Conservation (phyloP, 2,329 filamentous ascomycete species). For the Bipolaris zeicola region DNA sequence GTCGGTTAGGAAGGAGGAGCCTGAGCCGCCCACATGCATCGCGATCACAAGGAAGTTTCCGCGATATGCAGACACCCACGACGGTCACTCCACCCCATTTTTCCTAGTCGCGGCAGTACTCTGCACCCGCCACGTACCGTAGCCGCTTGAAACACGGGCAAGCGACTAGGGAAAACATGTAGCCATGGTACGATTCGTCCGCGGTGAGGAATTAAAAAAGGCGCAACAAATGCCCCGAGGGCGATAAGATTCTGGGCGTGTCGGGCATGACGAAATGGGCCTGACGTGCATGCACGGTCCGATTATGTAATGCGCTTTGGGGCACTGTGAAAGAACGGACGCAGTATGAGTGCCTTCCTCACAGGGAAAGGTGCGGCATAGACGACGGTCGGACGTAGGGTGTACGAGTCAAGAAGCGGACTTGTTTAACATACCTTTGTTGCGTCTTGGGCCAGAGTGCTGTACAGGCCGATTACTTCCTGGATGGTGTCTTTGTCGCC, state of each 20-base stretch:
- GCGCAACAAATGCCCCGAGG: conserved; percentile 13
- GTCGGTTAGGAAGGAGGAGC: not conserved
- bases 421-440: conserved; percentile 38
- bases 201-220: not conserved
- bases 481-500: conserved; percentile 36
- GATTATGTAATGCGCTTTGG: conserved; percentile 6
- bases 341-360: conserved; percentile 14
- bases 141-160: conserved; percentile 13
- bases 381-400: not conserved
- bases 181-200: conserved; percentile 3
- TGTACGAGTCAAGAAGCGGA: conserved; percentile 8
- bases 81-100: conserved; percentile 17
- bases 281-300: conserved; percentile 23
- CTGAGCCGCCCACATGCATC: conserved; percentile 7
- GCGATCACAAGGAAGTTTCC: not conserved
- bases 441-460: conserved; percentile 40
- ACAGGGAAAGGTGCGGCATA: conserved; percentile 1
- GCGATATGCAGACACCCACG: conserved; percentile 14
- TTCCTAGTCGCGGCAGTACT: conserved; percentile 7
- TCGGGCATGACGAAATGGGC: conserved; percentile 21
- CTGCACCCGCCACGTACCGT: conserved; percentile 5
- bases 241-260: conserved; percentile 18
- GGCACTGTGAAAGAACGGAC: conserved; percentile 14
- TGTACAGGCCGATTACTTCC: conserved; percentile 41
- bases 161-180: conserved; percentile 1